Evolutionary conservation across 2,329 filamentous ascomycete genomes (phyloP).

Genomic region (Trichoderma sp.): DNA sequence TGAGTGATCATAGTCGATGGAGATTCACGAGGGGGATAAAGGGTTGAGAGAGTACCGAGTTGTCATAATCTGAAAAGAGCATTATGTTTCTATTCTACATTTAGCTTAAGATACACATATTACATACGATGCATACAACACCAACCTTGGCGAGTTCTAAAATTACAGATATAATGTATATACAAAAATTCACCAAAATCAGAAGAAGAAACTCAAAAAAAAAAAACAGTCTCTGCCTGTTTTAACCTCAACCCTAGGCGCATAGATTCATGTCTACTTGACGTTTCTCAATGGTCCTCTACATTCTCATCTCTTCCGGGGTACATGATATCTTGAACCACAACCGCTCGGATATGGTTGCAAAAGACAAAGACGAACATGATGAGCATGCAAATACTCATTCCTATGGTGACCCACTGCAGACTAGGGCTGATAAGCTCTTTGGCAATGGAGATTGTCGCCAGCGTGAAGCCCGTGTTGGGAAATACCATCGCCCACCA

Average conservation of each 20-base stretch:
- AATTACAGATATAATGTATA: background rate
- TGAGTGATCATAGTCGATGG: too few relatives aligned
- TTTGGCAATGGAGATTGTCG: slow-evolving; percentile 52
- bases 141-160: background rate
- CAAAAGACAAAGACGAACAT: slow-evolving; percentile 45
- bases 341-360: slow-evolving; percentile 43
- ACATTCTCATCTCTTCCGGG: slow-evolving; percentile 54
- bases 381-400: slow-evolving; percentile 45
- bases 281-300: slow-evolving; percentile 34
- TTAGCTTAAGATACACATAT: background rate
- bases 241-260: background rate
- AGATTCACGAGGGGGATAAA: too few relatives aligned
- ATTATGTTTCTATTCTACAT: background rate
- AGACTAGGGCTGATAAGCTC: slow-evolving; percentile 45
- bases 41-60: background rate
- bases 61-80: background rate
- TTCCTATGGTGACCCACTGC: slow-evolving; percentile 47
- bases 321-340: slow-evolving; percentile 54
- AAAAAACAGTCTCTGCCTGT: background rate
- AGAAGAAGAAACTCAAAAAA: background rate
- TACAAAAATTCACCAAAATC: background rate
- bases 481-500: slow-evolving; percentile 65
- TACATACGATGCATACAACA: background rate
- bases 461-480: slow-evolving; percentile 57
- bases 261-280: too few relatives aligned